Percentiles rank a stretch among this genome's conserved stretches.
phyloP scores from a whole-genome alignment of 805 yeast species.

The Teunomyces tritomae region DNA sequence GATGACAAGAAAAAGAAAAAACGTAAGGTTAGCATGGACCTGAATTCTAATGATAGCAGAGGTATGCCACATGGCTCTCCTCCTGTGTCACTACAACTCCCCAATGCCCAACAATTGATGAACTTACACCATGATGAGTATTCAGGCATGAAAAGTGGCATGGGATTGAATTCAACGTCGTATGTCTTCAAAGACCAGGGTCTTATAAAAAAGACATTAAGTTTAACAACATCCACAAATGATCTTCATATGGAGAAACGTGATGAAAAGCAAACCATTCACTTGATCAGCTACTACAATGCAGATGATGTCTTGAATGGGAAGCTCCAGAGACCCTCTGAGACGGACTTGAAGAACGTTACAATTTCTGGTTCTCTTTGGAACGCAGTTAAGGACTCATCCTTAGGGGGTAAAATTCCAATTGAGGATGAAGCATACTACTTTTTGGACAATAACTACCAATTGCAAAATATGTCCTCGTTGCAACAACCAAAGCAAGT shows the following conservation, averaged over 20 bases:
- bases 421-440: constrained; percentile 51
- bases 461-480: constrained; percentile 38
- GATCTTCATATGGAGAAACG: constrained; percentile 25
- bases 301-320: constrained; percentile 70
- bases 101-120: constrained; percentile 4
- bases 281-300: constrained; percentile 75
- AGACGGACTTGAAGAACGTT: constrained; percentile 49
- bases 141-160: constrained; percentile 17
- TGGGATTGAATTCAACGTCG: constrained; percentile 49
- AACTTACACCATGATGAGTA: constrained; percentile 7
- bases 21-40: constrained; percentile 16
- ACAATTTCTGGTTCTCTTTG: constrained; percentile 48
- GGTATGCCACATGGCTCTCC: constrained; percentile 3
- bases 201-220: constrained; percentile 77
- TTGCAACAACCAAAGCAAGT: constrained; percentile 19
- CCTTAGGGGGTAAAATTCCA: constrained; percentile 55
- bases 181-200: constrained; percentile 71
- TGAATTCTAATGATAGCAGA: constrained; percentile 7
- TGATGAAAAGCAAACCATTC: constrained; percentile 49
- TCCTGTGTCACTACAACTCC: constrained; percentile 6
- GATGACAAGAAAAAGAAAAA: constrained; percentile 43
- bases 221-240: constrained; percentile 36
- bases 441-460: constrained; percentile 44
- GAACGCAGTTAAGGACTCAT: constrained; percentile 55
- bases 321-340: constrained; percentile 56